Conservation (phyloP, 1,139 yeast genomes). For the Candida sanyaensis region DNA sequence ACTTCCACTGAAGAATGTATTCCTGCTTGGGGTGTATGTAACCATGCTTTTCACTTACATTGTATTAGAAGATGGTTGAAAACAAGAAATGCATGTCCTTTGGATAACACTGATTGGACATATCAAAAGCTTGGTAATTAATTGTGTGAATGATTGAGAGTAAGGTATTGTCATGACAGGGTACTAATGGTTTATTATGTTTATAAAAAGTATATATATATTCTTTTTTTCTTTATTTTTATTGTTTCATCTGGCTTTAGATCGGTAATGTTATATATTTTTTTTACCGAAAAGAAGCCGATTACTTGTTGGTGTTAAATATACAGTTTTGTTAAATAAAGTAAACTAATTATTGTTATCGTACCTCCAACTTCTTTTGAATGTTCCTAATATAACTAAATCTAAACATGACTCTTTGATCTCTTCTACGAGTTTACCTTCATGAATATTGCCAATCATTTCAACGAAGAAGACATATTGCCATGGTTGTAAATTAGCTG, state of each 20-base stretch:
- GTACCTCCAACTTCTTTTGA: constrained; percentile 33
- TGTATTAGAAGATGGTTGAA: constrained; percentile 96
- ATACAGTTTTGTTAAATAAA: not conserved
- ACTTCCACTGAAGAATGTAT: constrained; percentile 77
- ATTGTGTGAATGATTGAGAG: constrained; percentile 6
- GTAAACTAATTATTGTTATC: constrained; percentile 3
- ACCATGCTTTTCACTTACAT: constrained; percentile 93
- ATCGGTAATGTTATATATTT: not conserved
- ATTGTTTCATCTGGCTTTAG: not conserved
- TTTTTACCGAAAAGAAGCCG: not conserved
- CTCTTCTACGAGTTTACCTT: constrained; percentile 21
- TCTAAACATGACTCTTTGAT: constrained; percentile 27
- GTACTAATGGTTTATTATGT: not conserved
- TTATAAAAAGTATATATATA: too few relatives aligned
- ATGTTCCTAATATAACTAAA: constrained; percentile 40
- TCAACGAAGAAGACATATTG: constrained; percentile 84
- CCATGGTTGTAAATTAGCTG: constrained; percentile 70
- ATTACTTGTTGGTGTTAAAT: not conserved
- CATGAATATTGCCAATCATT: constrained; percentile 35
- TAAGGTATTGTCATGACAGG: not conserved
- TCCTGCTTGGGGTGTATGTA: constrained; percentile 97
- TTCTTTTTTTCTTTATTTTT: not conserved
- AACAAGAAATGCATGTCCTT: constrained; percentile 96
- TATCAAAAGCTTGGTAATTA: constrained; percentile 73
- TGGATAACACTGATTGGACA: constrained; percentile 94